Evolutionary conservation across 805 yeast species (phyloP), one percentile per base, ranked within the genome.

Genomic region (Spathaspora boniae): DNA sequence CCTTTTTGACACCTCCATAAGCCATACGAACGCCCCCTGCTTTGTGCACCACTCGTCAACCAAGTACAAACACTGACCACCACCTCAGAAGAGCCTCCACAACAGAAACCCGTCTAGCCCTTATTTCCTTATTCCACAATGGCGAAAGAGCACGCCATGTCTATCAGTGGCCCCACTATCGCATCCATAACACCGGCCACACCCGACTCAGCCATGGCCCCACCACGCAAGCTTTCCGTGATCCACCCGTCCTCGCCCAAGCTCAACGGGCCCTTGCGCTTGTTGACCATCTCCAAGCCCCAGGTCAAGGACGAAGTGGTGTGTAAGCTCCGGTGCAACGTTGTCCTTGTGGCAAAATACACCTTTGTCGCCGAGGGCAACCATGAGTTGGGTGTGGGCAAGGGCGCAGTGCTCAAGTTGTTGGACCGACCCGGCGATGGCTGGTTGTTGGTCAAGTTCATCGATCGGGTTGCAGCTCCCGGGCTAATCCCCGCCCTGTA

Each of bases 371-470:
- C 74, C 2, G 72, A 74, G 47, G 51, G 56, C 29, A 41, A 47
- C 4, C 56, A 60, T 29, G 83, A 78, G 45, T 51, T 78, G 6
- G 45, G 68, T 1, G 60, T 74, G 1, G 51, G 55, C 2, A 67
- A 66, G 26, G 81, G 81, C 9, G 82, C 75, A 40, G 67, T 74
- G 12, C 53, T 78, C 18, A 76, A 73, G 46, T 51, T 78, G 15
- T 41, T 76, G 4, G 70, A 70, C 34, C 53, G 70, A 26, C 64
- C 60, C 27, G 70, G 70, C 1, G 68, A 70, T 45, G 82, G 80
- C 2, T 75, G 80, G 79, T 51, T 76, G 2, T 50, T 74, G 28
- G 82, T 74, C 6, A 75, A 76, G 49, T 70, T 74, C n/a, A 65
- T 77, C 22, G 74, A 72, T 27, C 60, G 67, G 39, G 38, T 73